Evolutionary conservation across 176 grass and related monocot species (phyloP).

Genomic region (Oryza punctata): DNA sequence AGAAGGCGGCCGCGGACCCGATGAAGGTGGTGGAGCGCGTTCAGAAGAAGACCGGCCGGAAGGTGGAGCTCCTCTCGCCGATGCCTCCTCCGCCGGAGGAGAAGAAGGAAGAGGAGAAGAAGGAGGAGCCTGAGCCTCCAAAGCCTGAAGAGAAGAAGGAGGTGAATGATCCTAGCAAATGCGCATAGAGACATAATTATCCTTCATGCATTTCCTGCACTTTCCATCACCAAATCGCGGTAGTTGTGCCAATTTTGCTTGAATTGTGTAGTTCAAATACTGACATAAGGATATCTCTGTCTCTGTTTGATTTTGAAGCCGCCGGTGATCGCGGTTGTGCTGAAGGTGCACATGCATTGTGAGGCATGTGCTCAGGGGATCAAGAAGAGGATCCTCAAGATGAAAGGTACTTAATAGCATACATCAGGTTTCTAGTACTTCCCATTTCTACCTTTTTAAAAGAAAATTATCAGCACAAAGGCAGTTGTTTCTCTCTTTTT

Average conservation of each 20-base stretch:
- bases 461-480: neutral
- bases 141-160: slow-evolving; percentile 62
- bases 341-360: slow-evolving; percentile 91
- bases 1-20: slow-evolving; percentile 77
- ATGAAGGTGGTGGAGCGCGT: slow-evolving; percentile 90
- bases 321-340: slow-evolving; percentile 57
- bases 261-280: neutral
- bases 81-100: slow-evolving; percentile 47
- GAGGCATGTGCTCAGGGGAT: slow-evolving; percentile 80
- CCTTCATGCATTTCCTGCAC: neutral
- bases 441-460: neutral
- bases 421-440: neutral
- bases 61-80: slow-evolving; percentile 83
- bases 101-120: slow-evolving; percentile 72
- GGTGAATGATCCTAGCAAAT: slow-evolving; percentile 28
- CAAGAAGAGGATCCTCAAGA: slow-evolving; percentile 76
- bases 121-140: slow-evolving; percentile 38
- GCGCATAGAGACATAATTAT: neutral
- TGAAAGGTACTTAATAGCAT: slow-evolving; percentile 66
- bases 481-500: neutral
- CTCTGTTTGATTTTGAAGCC: slow-evolving; percentile 43
- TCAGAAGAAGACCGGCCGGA: slow-evolving; percentile 87
- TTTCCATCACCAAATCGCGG: neutral
- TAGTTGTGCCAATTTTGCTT: neutral
- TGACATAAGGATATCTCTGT: slow-evolving; percentile 13